These are phyloP conservation scores for Epichloe gansuensis DNA, from an alignment of 2,329 filamentous ascomycete species.

Conservation along the genomic window DNA sequence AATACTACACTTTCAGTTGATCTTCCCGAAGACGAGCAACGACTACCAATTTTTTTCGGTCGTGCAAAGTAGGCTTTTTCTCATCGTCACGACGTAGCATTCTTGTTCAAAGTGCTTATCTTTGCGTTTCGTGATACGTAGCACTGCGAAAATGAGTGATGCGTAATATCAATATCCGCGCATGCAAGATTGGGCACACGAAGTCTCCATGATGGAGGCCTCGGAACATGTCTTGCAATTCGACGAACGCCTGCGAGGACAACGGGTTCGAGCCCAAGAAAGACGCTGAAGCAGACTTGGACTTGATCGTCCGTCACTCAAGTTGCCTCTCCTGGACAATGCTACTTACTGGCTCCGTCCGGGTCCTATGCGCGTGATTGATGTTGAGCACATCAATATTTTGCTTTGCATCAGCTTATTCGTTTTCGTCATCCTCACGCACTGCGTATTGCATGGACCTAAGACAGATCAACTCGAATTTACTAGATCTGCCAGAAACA, in stretches of 20 bases:
- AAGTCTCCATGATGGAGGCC: background rate
- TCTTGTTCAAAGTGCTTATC: background rate
- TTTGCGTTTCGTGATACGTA: background rate
- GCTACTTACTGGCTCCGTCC: too few relatives aligned
- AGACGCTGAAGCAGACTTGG: too few relatives aligned
- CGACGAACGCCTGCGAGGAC: too few relatives aligned
- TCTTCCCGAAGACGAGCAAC: background rate
- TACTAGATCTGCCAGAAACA: background rate
- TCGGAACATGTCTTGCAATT: too few relatives aligned
- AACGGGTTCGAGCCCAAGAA: too few relatives aligned
- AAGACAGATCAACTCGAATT: background rate
- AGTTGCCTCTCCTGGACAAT: too few relatives aligned
- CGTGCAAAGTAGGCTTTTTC: background rate
- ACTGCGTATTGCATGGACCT: background rate
- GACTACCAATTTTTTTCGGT: too few relatives aligned
- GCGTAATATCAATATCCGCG: background rate
- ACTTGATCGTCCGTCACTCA: too few relatives aligned
- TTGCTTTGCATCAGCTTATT: background rate
- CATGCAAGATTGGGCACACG: background rate
- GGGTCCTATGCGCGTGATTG: background rate
- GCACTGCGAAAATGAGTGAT: background rate
- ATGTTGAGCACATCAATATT: background rate
- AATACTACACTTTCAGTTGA: too few relatives aligned
- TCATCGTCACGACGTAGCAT: background rate
- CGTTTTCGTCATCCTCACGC: too few relatives aligned